These are phyloP conservation scores for Xerocomus minutiporus DNA, from an alignment of 1,284 basidiomycete genomes.

Conservation along the genomic window DNA sequence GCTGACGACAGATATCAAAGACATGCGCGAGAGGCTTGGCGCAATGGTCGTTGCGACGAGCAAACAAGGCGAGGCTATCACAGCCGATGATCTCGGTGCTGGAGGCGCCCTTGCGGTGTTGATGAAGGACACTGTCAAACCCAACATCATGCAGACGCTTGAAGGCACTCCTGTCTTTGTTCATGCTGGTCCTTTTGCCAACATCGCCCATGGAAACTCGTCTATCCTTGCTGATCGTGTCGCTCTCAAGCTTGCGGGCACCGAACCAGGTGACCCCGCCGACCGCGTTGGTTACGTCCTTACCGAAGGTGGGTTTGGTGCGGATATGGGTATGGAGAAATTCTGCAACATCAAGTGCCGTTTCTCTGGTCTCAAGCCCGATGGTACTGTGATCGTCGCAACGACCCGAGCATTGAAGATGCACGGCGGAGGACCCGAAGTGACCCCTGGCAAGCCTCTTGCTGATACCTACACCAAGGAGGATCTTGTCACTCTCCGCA, in stretches of 20 bases:
- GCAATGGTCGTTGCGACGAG: slow-evolving; percentile 97
- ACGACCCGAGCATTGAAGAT: slow-evolving; percentile 98
- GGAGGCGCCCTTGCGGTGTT: slow-evolving; percentile 95
- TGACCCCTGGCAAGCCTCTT: slow-evolving; percentile 93
- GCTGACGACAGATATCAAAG: slow-evolving; percentile 80
- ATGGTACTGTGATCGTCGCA: slow-evolving; percentile 94
- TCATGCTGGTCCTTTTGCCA: slow-evolving; percentile 97
- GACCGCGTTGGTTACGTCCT: slow-evolving; percentile 91
- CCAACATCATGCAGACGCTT: slow-evolving; percentile 97
- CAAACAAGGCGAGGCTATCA: slow-evolving; percentile 88
- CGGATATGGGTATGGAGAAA: slow-evolving; percentile 99
- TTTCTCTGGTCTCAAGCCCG: slow-evolving; percentile 86
- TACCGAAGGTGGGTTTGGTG: slow-evolving; percentile 98
- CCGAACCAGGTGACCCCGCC: slow-evolving; percentile 84
- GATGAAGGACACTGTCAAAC: slow-evolving; percentile 99
- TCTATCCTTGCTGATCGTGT: slow-evolving; percentile 96
- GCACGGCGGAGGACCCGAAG: slow-evolving; percentile 98
- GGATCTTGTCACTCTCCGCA: slow-evolving; percentile 85
- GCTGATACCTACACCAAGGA: slow-evolving; percentile 94
- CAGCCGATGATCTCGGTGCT: slow-evolving; percentile 95
- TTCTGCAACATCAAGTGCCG: slow-evolving; percentile 99
- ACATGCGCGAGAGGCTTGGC: slow-evolving; percentile 91
- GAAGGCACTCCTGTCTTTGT: slow-evolving; percentile 99
- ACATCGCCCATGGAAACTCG: slow-evolving; percentile 99
- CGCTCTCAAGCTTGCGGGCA: slow-evolving; percentile 94